Base-by-base conservation (phyloP, 176 grass and related monocot species). In the Lolium multiflorum region DNA sequence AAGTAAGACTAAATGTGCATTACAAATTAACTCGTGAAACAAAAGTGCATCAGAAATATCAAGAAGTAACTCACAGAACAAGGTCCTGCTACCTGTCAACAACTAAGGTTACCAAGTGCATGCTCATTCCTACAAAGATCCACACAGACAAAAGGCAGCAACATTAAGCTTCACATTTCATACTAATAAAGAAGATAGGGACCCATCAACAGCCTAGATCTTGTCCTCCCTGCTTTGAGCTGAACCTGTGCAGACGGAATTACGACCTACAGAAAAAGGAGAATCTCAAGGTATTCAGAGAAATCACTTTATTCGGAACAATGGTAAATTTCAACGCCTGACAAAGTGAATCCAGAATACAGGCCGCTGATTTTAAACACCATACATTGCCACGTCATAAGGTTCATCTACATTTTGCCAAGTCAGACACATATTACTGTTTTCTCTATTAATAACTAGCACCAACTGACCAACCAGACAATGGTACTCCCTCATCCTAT, bases 221-320 rank as follows among this genome's bases (percentile, higher is more conserved):
- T 62, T 62, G 60, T 26, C 60, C 60, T 62, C 60, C 60, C 60
- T 62, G 60, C 22, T 13, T 62, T 62, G 60, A 62, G 60, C 60
- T 62, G 60, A 26, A 62, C 22, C 60, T 62, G 21, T 62, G 59
- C 21, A 62, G 21, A 62, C 59, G 20, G 11, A 62, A 62, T 62
- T 24, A 62, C 25, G 11, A 62, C 8, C 59, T 62, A 62, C 20
- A 21, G 7, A 62, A 62, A 62, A 62, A 25, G 7, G 21, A 62
- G 0, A 25, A 62, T 24, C 10, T 0, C 10, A 11, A 62, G 21
- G 10, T 25, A 62, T 25, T 62, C 21, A 62, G 59, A 62, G 59
- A 62, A 21, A 62, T 24, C n/a, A n/a, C 59, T 24, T 24, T 4
- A 3, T 24, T 62, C 1, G 0, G 21, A 62, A 24, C 9, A 62